Evolutionary conservation across 2,329 filamentous ascomycete genomes (phyloP).

Genomic region (Cladophialophora psammophila): DNA sequence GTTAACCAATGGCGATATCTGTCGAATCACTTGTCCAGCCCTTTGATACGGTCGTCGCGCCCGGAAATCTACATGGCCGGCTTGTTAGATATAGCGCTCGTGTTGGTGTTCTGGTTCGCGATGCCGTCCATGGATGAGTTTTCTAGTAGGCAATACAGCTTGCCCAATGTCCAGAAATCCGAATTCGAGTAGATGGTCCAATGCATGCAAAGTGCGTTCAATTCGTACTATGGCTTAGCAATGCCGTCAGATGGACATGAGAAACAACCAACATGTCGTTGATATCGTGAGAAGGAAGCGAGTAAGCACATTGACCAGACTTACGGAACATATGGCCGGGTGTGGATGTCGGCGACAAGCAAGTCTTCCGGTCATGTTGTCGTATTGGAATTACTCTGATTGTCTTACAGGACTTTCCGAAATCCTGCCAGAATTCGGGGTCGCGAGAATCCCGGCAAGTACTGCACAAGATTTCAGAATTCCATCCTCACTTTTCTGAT

Average conservation of each 20-base stretch:
- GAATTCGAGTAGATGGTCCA: too few species aligned
- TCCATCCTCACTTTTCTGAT: too few species aligned
- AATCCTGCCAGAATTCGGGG: background rate
- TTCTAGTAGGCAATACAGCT: too few species aligned
- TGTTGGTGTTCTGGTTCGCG: background rate
- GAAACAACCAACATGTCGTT: too few species aligned
- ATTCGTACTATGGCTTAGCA: too few species aligned
- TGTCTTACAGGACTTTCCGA: background rate
- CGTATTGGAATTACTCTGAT: conserved; percentile 1
- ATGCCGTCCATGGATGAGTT: background rate
- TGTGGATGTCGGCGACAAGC: background rate
- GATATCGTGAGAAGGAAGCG: background rate
- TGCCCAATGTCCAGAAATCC: too few species aligned
- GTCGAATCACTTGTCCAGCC: background rate
- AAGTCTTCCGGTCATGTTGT: background rate
- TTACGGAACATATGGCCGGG: background rate
- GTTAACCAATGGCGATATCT: background rate
- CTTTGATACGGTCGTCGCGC: background rate
- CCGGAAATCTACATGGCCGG: background rate
- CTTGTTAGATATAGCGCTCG: background rate
- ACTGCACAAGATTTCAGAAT: too few species aligned
- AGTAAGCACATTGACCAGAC: background rate
- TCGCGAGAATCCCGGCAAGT: too few species aligned
- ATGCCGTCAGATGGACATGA: background rate
- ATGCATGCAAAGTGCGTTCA: too few species aligned